Evolutionary conservation across 2,329 filamentous ascomycete species (phyloP).

Genomic region (Ascochyta pisi): DNA sequence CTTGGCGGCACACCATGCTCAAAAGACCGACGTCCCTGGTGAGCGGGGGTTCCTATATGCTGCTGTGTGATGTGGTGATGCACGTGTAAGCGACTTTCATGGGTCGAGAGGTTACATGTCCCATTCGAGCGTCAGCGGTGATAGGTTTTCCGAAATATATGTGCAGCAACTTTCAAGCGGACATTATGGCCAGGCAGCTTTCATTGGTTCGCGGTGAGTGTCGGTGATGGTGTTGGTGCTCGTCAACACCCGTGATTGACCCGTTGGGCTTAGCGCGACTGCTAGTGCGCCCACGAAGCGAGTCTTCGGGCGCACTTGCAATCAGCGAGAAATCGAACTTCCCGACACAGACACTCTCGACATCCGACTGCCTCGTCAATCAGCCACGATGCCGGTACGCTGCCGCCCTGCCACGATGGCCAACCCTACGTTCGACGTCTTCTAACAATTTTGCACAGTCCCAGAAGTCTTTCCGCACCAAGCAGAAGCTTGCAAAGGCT

Average conservation of each 20-base stretch:
- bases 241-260: background rate
- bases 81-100: too few relatives aligned
- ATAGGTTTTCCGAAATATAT: too few relatives aligned
- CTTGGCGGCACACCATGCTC: too few relatives aligned
- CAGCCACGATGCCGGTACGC: conserved; percentile 51
- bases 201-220: too few relatives aligned
- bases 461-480: conserved; percentile 99
- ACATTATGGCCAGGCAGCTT: too few relatives aligned
- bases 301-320: conserved; percentile 12
- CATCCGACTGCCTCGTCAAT: conserved; percentile 43
- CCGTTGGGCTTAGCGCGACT: background rate
- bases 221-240: conserved; percentile 4
- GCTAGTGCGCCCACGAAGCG: background rate
- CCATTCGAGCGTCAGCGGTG: too few relatives aligned
- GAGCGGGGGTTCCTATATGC: too few relatives aligned
- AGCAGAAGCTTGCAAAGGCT: conserved; percentile 99
- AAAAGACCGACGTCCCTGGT: too few relatives aligned
- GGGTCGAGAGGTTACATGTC: too few relatives aligned
- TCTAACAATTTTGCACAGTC: conserved; percentile 64
- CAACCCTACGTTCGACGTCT: conserved; percentile 13
- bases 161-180: too few relatives aligned
- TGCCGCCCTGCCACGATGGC: conserved; percentile 15
- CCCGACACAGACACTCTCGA: conserved; percentile 31
- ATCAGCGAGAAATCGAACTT: conserved; percentile 11
- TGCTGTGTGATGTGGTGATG: too few relatives aligned